These are phyloP conservation scores for Scedosporium minutisporum DNA, from an alignment of 2,329 filamentous ascomycete species.

Conservation along the genomic window DNA sequence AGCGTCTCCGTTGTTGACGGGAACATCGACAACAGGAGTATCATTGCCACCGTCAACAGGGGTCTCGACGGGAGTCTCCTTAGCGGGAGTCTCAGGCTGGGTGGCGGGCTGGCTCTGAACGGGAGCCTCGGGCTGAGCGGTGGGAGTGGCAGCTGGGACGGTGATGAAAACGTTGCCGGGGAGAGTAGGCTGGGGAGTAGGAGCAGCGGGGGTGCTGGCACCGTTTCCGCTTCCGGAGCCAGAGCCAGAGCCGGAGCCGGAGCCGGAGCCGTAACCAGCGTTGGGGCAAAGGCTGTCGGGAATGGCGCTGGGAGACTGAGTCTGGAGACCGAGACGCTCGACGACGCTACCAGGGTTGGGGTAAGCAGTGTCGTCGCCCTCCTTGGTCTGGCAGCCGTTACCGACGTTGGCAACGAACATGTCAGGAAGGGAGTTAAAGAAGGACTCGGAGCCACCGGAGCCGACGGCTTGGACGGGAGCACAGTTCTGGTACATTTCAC, in stretches of 20 bases:
- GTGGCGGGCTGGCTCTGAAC: constrained; percentile 1
- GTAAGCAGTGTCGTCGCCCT: constrained; percentile 47
- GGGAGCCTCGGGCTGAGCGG: constrained; percentile 13
- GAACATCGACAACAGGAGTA: neutral
- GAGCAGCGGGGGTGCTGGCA: constrained; percentile 4
- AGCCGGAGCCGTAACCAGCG: constrained; percentile 19
- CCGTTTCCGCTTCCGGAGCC: constrained; percentile 11
- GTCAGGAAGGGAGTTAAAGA: constrained; percentile 55
- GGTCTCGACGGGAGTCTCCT: constrained; percentile 11
- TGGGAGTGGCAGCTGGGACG: constrained; percentile 9
- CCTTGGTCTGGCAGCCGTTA: constrained; percentile 43
- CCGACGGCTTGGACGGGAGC: constrained; percentile 61
- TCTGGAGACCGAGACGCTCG: constrained; percentile 35
- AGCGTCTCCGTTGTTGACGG: constrained; percentile 9
- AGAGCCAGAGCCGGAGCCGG: constrained; percentile 10
- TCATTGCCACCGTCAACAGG: constrained; percentile 3
- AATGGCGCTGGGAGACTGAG: no score
- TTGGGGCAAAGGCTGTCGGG: no score
- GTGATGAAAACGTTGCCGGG: constrained; percentile 34
- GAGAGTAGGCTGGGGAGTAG: constrained; percentile 10
- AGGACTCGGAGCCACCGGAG: constrained; percentile 34
- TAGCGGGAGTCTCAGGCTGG: constrained; percentile 12
- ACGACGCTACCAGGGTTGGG: constrained; percentile 51
- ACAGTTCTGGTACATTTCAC: constrained; percentile 98
- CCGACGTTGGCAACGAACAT: constrained; percentile 61